Evolutionary conservation across 192 early-diverging fungal species (phyloP).

Genomic region (Geosiphon pyriformis): DNA sequence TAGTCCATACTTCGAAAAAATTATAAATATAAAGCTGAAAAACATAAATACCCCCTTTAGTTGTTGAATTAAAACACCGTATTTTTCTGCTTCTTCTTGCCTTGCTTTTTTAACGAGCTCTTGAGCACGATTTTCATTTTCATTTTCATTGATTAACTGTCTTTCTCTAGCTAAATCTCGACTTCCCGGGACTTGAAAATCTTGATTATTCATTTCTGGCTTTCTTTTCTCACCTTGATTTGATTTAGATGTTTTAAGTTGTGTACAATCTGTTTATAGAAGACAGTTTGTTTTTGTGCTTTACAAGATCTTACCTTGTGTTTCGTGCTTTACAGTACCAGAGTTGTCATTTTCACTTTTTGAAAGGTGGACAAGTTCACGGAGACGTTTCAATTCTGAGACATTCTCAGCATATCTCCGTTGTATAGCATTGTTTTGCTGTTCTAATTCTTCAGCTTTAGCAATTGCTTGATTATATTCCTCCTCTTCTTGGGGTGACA

Average conservation of each 20-base stretch:
- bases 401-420: slow-evolving; percentile 42
- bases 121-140: neutral
- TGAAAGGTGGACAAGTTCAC: neutral
- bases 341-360: neutral
- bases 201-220: too few species aligned
- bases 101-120: slow-evolving; percentile 5
- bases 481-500: neutral
- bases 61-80: neutral
- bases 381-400: slow-evolving; percentile 17
- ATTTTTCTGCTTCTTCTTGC: slow-evolving; percentile 17
- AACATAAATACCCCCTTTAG: slow-evolving; percentile 1
- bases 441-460: neutral
- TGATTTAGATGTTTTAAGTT: too few species aligned
- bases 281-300: neutral
- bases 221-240: too few species aligned
- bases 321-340: neutral
- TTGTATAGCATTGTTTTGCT: slow-evolving; percentile 32
- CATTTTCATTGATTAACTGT: too few species aligned
- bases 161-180: too few species aligned
- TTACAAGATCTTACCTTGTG: neutral
- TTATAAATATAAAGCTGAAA: neutral
- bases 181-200: too few species aligned
- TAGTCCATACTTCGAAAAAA: neutral
- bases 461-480: neutral
- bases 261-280: too few species aligned